Percentiles rank a stretch among this genome's conserved stretches.
Evolutionary conservation across 257 asterid species (phyloP).

Genomic region (Capsicum rhomboideum): DNA sequence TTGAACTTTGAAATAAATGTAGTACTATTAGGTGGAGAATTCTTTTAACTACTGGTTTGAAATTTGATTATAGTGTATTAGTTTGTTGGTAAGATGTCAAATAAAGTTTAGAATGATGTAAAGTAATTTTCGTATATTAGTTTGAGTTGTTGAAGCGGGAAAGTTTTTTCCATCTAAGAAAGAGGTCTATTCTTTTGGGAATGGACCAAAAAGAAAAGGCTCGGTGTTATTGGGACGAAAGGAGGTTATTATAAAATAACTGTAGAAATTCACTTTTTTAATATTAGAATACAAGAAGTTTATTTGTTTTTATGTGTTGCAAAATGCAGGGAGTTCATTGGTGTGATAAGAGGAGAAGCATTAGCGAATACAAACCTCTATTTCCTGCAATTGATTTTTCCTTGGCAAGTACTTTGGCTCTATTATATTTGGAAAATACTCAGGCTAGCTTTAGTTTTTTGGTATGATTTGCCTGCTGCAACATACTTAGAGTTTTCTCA

Average conservation of each 20-base stretch:
- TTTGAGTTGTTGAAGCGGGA: not conserved
- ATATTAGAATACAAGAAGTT: not conserved
- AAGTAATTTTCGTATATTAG: not conserved
- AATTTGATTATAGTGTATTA: not conserved
- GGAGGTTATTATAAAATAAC: not conserved
- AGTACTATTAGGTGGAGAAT: not conserved
- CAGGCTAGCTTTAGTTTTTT: not conserved
- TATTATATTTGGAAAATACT: not conserved
- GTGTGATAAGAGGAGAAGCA: constrained; percentile 92
- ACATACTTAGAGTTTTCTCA: constrained; percentile 1
- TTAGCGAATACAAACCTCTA: constrained; percentile 56
- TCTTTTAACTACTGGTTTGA: not conserved
- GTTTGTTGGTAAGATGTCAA: not conserved
- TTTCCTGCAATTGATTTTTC: constrained; percentile 98
- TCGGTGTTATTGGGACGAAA: not conserved
- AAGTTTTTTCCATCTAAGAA: not conserved
- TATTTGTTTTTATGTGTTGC: not conserved
- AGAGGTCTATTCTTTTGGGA: not conserved
- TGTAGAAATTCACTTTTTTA: not conserved
- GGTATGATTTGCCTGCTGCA: not conserved
- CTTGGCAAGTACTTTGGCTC: constrained; percentile 41
- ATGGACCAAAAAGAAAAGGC: not conserved
- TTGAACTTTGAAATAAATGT: not conserved
- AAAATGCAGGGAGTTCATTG: constrained; percentile 83
- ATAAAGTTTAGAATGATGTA: not conserved